A percentile compares a stretch with the other conserved stretches of the same genome.
Conservation (phyloP, 2,329 filamentous ascomycete species). For the Moelleriella libera region DNA sequence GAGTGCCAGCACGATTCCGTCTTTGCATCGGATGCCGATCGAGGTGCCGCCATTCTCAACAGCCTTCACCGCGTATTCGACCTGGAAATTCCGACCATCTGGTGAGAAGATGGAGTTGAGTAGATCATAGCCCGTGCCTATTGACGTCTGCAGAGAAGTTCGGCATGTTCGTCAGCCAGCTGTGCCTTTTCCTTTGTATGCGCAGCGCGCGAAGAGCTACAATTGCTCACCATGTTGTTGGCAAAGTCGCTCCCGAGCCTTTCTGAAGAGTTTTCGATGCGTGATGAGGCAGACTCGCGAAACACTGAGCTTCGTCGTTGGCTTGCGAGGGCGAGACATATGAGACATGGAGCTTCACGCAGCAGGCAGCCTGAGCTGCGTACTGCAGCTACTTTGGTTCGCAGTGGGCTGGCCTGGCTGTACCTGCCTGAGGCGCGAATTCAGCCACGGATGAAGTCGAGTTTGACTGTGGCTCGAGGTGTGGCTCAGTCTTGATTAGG, state of each 20-base stretch:
- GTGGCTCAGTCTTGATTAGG: neutral
- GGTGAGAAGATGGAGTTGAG: slow-evolving; percentile 99
- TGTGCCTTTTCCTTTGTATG: neutral
- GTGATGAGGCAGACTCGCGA: no score
- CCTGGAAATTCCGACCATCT: slow-evolving; percentile 97
- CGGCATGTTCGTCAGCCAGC: slow-evolving; percentile 1
- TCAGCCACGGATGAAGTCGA: slow-evolving; percentile 7
- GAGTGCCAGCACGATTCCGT: slow-evolving; percentile 87
- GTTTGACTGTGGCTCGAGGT: neutral
- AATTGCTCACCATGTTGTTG: slow-evolving; percentile 6
- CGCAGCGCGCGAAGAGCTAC: neutral
- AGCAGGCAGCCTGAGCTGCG: slow-evolving; percentile 31
- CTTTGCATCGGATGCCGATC: slow-evolving; percentile 91
- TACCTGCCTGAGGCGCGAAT: slow-evolving; percentile 17
- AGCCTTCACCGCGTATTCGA: slow-evolving; percentile 97
- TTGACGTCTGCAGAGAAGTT: slow-evolving; percentile 66
- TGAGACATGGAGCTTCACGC: neutral
- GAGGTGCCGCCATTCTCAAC: slow-evolving; percentile 97
- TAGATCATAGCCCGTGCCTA: slow-evolving; percentile 98
- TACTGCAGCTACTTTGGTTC: slow-evolving; percentile 12
- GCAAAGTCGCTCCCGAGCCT: neutral
- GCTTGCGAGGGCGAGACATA: neutral
- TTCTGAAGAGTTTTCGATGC: neutral
- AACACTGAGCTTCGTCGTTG: no score
- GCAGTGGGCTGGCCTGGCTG: neutral